Base-by-base conservation (phyloP, 805 yeast species). In the Lipomyces spencermartinsiae region DNA sequence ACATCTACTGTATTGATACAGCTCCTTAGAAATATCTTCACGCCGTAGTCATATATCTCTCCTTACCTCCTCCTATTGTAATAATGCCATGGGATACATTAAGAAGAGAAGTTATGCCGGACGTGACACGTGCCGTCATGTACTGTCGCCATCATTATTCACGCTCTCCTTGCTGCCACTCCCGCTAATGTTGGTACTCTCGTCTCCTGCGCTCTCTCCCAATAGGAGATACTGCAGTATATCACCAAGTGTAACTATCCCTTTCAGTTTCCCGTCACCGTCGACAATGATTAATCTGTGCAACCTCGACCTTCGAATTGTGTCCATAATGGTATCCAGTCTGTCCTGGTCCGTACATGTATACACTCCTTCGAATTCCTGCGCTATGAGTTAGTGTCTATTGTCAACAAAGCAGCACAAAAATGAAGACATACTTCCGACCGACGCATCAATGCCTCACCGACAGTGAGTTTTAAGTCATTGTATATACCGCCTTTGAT, bases 331-430 rank as follows among this genome's bases (percentile, higher is more conserved):
- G 16, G 97, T 92, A 69, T 94, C 89, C 66, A 95, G 81, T 71
- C 93, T 85, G 78, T 95, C 99, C 73, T 88, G 85, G 72, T 88
- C 83, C 0, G 98, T 92, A 80, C 99, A 95, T 0, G 98, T 95
- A 79, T 93, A 92, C 14, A 95, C 98, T 67, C 99, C 99, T 79
- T 95, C 98, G 75, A 94, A 95, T 77, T 95, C 98, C 59, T 62
- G 31, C 35, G 16, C 19, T 35, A n/a, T 35, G 39, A 35, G 29
- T 37, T 57, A 31, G 39, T 2, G 34, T 54, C 35, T 29, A 7
- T 3, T n/a, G 22, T 43, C 31, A 49, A 49, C 10, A 34, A 43
- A 9, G 29, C 43, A 4, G 31, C 31, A 14, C 46, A 33, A 19
- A 16, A 12, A 39, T 5, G 35, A 14, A 46, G n/a, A 37, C 59